Evolutionary conservation across 2,329 filamentous ascomycete species (phyloP).

Genomic region (Fusarium nodosum): DNA sequence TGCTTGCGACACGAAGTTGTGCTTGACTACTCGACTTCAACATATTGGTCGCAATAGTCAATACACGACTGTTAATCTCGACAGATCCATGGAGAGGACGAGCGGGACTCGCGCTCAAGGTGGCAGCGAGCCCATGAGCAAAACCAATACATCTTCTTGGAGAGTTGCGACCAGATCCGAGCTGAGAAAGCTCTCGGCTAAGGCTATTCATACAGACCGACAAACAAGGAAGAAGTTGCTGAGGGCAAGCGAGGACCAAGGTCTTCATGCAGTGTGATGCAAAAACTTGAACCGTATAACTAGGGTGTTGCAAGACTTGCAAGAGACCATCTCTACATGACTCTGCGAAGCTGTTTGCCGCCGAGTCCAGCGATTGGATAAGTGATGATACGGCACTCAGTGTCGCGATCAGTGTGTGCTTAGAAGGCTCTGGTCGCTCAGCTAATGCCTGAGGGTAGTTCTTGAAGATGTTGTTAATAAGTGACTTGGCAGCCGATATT

Average conservation of each 20-base stretch:
- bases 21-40: conserved; percentile 93
- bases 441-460: conserved; percentile 93
- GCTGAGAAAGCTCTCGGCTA: conserved; percentile 83
- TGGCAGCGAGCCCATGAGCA: conserved; percentile 90
- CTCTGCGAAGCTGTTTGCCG: conserved; percentile 83
- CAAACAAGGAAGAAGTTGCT: conserved; percentile 89
- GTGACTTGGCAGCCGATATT: conserved; percentile 80
- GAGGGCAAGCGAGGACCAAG: conserved; percentile 90
- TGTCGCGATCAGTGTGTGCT: conserved; percentile 84
- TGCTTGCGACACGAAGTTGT: conserved; percentile 90
- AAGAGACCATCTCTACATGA: conserved; percentile 86
- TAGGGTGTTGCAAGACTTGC: conserved; percentile 92
- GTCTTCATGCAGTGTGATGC: conserved; percentile 87
- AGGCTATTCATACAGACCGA: conserved; percentile 98
- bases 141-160: conserved; percentile 89
- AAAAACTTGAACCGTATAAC: conserved; percentile 95
- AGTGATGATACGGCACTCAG: conserved; percentile 84
- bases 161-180: conserved; percentile 81
- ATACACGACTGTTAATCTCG: conserved; percentile 91
- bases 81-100: conserved; percentile 95
- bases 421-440: conserved; percentile 88
- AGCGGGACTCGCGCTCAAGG: conserved; percentile 87
- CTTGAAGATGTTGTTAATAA: conserved; percentile 91
- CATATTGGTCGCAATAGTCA: conserved; percentile 90
- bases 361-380: conserved; percentile 84